phyloP scores from a whole-genome alignment of 2,329 filamentous ascomycete species.

The Coleophoma cylindrospora region DNA sequence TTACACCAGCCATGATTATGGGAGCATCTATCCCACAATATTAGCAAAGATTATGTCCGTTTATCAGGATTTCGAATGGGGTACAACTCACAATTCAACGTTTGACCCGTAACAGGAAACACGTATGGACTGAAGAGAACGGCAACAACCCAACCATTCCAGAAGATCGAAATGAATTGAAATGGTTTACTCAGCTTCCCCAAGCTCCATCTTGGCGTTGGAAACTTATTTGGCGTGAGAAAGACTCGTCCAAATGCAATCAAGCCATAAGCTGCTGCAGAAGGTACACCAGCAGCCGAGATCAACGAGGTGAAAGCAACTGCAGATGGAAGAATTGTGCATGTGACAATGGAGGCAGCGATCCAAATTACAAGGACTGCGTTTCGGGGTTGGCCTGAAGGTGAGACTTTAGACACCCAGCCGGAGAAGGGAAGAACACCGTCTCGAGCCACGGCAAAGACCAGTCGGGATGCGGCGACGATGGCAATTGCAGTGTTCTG shows the following conservation, averaged over 20 bases:
- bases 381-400: constrained; percentile 52
- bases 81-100: constrained; percentile 35
- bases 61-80: neutral
- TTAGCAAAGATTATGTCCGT: constrained; percentile 1
- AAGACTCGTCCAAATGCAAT: constrained; percentile 43
- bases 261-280: constrained; percentile 45
- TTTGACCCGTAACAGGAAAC: constrained; percentile 37
- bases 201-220: constrained; percentile 40
- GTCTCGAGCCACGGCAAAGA: constrained; percentile 58
- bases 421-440: constrained; percentile 53
- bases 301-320: constrained; percentile 50
- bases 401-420: constrained; percentile 49
- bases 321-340: constrained; percentile 51
- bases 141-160: constrained; percentile 45
- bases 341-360: constrained; percentile 48
- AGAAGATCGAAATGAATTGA: constrained; percentile 39
- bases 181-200: constrained; percentile 39
- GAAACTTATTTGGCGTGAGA: constrained; percentile 41
- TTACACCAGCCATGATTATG: constrained; percentile 44
- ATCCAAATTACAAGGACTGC: constrained; percentile 54
- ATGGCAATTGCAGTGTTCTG: constrained; percentile 53
- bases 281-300: constrained; percentile 46
- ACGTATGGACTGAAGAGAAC: constrained; percentile 40
- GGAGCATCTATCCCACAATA: constrained; percentile 33
- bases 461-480: constrained; percentile 53